Conservation (phyloP, 495 filamentous ascomycete genomes). For the Paragyromitra xinjiangensis region DNA sequence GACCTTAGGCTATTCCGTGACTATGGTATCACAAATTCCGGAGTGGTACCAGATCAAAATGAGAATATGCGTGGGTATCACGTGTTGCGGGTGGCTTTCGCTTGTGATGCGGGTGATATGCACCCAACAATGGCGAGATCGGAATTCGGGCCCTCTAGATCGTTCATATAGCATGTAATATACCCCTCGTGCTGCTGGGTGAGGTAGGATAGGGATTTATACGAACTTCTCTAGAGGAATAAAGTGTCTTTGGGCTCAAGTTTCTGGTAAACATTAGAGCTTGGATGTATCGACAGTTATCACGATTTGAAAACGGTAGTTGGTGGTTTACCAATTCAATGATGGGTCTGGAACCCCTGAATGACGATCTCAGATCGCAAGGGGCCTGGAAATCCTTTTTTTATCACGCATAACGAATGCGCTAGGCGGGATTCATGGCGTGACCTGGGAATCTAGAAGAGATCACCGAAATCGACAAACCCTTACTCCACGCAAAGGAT, state of each 20-base stretch:
- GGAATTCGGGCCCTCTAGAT: neutral
- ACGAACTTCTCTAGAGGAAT: too few relatives aligned
- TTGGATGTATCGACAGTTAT: neutral
- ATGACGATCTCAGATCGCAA: neutral
- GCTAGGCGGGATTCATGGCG: neutral
- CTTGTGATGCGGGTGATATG: conserved; percentile 13
- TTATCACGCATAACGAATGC: neutral
- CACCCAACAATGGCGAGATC: neutral
- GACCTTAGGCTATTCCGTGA: neutral
- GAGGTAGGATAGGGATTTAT: too few relatives aligned
- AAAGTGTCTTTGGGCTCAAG: too few relatives aligned
- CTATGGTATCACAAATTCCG: neutral
- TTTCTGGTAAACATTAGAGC: neutral
- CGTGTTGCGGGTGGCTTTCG: conserved; percentile 20
- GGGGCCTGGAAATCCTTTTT: neutral
- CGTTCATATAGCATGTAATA: neutral
- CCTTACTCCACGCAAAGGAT: too few relatives aligned
- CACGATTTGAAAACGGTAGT: neutral
- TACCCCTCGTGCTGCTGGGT: neutral
- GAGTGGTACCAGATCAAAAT: neutral
- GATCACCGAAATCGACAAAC: too few relatives aligned
- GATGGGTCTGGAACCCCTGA: neutral
- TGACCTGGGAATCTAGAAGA: neutral
- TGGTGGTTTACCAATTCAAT: neutral
- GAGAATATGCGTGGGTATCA: conserved; percentile 3